Base-by-base conservation (phyloP, 2,329 filamentous ascomycete genomes). In the Chaetomium sp. region DNA sequence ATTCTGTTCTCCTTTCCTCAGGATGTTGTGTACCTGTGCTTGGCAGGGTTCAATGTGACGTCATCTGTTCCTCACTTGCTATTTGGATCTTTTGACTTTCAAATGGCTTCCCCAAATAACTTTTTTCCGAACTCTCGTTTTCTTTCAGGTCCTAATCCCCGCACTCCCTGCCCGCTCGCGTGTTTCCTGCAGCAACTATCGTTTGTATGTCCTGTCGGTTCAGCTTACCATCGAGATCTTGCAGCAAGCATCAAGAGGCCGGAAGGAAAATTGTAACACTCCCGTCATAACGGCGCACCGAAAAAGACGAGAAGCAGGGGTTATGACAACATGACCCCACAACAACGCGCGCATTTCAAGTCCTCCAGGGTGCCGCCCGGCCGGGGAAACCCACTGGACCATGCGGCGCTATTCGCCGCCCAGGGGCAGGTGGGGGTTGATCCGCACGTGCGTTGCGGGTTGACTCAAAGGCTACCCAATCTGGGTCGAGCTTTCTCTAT, bases 401-500 rank as follows among this genome's bases (percentile, higher is more conserved):
- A 27, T 27, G 19, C 19, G 19, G 19, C 19, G 19, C 34, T 32
- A 52, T 52, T 52, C 50, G 41, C 33, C 34, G 50, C 41, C 49
- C 11, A 40, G 41, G 33, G n/a, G 19, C 8, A 34, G 9, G n/a
- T 43, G 34, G 34, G n/a, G 32, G 19, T 27, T 27, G 19, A 38
- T 43, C 50, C 42, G 50, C 42, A 52, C 50, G 50, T 52, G 50
- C 32, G 50, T 45, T 45, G 50, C 50, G 14, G 50, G 50, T 43
- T 32, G 42, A 38, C 42, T 52, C 42, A 41, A 37, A 11, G 11
- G 19, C 43, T 45, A 27, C 19, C 43, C 43, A 45, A 45, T 45
- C 19, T 27, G 19, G 19, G 19, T 27, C 19, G 19, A 27, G 19
- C 19, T 27, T 27, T 27, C 19, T 27, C 19, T 27, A 27, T 27